phyloP scores from a whole-genome alignment of 345 rosid species.

The Aurinia saxatilis region DNA sequence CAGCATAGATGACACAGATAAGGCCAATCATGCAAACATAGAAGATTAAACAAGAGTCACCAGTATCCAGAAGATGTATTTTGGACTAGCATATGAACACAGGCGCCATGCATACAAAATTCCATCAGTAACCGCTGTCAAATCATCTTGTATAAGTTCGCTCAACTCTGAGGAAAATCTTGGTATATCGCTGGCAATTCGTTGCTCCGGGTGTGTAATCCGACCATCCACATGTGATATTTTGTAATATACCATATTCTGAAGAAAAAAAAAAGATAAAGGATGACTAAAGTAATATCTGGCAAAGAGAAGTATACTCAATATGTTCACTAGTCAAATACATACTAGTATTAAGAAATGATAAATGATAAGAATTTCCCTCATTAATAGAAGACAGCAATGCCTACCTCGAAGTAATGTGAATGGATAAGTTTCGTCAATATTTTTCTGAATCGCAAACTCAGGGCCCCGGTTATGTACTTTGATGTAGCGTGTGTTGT shows the following conservation, averaged over 20 bases:
- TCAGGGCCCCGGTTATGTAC: constrained; percentile 79
- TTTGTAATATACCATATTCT: constrained; percentile 99
- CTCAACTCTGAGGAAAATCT: constrained; percentile 94
- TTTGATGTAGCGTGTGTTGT: constrained; percentile 79
- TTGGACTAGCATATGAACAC: constrained; percentile 96
- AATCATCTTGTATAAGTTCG: constrained; percentile 85
- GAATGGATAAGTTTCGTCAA: constrained; percentile 84
- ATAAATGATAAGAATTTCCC: not conserved
- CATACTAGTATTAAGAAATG: not conserved
- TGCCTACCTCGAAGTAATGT: constrained; percentile 76
- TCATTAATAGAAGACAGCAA: not conserved
- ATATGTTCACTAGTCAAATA: constrained; percentile 6
- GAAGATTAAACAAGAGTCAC: constrained; percentile 35
- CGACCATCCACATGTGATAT: constrained; percentile 95
- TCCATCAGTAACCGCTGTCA: constrained; percentile 83
- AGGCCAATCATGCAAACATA: not conserved
- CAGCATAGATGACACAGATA: not conserved
- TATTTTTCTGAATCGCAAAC: constrained; percentile 84
- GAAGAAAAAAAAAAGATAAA: constrained; percentile 32
- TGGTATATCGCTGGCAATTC: constrained; percentile 94
- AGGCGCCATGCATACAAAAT: constrained; percentile 92
- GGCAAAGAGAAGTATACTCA: not conserved
- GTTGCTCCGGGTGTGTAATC: constrained; percentile 86
- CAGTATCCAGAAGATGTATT: constrained; percentile 91
- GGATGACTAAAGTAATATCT: not conserved